phyloP scores from a whole-genome alignment of 1,284 basidiomycete genomes.

The Tilletiaria anomala region DNA sequence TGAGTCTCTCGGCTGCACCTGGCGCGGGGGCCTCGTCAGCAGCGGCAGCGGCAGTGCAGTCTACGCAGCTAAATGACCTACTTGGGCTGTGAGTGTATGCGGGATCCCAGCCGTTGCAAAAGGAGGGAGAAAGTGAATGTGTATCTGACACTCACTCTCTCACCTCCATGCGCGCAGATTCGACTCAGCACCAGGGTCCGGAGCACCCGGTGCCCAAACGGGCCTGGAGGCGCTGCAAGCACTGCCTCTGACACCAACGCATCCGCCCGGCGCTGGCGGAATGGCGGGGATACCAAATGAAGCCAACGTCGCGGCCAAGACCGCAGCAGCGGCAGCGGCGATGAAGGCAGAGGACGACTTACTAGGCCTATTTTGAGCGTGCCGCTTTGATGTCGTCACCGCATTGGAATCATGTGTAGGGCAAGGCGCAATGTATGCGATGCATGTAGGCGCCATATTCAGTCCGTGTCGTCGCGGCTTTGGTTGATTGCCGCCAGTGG shows the following conservation, averaged over 20 bases:
- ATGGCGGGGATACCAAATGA: neutral
- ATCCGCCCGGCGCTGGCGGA: constrained; percentile 6
- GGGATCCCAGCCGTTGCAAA: no score
- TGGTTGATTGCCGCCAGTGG: no score
- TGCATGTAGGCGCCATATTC: no score
- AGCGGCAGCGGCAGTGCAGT: constrained; percentile 1
- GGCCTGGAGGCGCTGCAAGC: constrained; percentile 20
- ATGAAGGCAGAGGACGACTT: constrained; percentile 11
- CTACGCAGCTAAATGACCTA: constrained; percentile 21
- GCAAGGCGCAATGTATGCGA: no score
- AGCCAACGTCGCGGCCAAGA: neutral
- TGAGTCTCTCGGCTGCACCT: neutral
- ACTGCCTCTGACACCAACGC: constrained; percentile 4
- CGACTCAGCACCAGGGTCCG: constrained; percentile 21
- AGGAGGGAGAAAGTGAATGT: no score
- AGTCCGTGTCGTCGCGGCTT: no score
- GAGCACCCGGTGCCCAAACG: constrained; percentile 16
- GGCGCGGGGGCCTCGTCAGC: neutral
- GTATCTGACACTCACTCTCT: no score
- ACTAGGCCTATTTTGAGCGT: constrained; percentile 19
- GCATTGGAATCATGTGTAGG: no score
- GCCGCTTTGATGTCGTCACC: no score
- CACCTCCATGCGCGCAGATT: no score
- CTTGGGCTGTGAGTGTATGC: constrained; percentile 24
- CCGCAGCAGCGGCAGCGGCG: constrained; percentile 1